Percentiles rank a stretch among this genome's conserved stretches.
Evolutionary conservation across 2,329 filamentous ascomycete species (phyloP).

Genomic region (Colletotrichum sidae): DNA sequence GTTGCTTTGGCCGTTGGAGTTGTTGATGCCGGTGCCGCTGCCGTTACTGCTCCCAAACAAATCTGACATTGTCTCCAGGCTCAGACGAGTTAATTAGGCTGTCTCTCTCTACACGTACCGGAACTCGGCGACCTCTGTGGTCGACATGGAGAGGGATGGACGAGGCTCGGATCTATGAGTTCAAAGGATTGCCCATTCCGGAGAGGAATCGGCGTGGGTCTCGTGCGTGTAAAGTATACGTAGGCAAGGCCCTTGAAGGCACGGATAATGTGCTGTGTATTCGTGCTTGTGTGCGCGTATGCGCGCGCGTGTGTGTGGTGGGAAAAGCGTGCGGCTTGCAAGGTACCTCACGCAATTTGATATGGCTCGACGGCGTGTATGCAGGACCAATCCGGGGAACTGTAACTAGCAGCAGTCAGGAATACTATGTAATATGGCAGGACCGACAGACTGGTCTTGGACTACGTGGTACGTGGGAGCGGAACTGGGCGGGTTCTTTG

Average conservation of each 20-base stretch:
- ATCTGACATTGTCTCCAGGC: conserved; percentile 29
- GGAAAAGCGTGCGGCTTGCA: conserved; percentile 1
- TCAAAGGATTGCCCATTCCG: conserved; percentile 34
- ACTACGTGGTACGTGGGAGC: too few species aligned
- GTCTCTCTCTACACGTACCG: conserved; percentile 26
- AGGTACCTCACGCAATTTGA: background rate
- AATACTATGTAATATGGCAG: too few species aligned
- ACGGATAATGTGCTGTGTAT: background rate
- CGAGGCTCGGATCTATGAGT: conserved; percentile 29
- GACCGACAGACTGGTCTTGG: too few species aligned
- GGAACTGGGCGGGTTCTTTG: too few species aligned
- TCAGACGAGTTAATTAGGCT: background rate
- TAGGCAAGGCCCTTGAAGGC: too few species aligned
- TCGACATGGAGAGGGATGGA: conserved; percentile 28
- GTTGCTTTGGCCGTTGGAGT: conserved; percentile 11
- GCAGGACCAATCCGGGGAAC: conserved; percentile 22
- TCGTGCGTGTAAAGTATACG: background rate
- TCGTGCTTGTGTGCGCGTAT: background rate
- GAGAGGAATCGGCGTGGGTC: conserved; percentile 35
- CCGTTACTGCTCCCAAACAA: conserved; percentile 26
- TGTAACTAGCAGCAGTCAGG: too few species aligned
- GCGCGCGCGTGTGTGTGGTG: background rate
- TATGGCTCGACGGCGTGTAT: background rate
- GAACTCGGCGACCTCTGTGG: conserved; percentile 28
- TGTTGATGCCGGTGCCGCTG: conserved; percentile 10